phyloP scores from a whole-genome alignment of 352 stramenopile genomes.

The Pythium utonaiense region DNA sequence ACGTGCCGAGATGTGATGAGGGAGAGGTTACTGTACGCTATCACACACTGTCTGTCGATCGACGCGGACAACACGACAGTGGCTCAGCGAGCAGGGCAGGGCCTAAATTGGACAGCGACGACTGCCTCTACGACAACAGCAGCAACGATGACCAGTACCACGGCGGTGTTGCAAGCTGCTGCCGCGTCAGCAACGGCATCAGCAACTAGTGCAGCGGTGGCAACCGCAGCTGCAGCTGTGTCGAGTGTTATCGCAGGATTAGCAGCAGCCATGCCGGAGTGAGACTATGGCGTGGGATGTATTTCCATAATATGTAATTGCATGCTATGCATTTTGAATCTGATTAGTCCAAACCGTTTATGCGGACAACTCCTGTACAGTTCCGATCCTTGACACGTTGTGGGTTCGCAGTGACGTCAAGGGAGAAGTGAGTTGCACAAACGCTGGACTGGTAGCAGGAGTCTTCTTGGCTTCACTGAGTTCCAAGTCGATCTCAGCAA shows the following conservation, averaged over 20 bases:
- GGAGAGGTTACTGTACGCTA: slow-evolving; percentile 85
- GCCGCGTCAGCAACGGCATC: slow-evolving; percentile 15
- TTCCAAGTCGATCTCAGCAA: background rate
- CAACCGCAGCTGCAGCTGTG: slow-evolving; percentile 42
- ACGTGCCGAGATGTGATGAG: slow-evolving; percentile 70
- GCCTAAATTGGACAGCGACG: slow-evolving; percentile 76
- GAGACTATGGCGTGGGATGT: no score
- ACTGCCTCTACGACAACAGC: slow-evolving; percentile 29
- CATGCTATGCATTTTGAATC: background rate
- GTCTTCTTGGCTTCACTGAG: background rate
- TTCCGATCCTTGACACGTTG: background rate
- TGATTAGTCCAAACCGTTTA: no score
- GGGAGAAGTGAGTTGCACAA: background rate
- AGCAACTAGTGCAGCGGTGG: slow-evolving; percentile 20
- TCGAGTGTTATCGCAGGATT: slow-evolving; percentile 66
- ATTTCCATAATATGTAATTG: background rate
- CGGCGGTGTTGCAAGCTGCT: slow-evolving; percentile 20
- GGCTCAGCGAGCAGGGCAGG: slow-evolving; percentile 81
- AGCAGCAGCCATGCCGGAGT: slow-evolving; percentile 24
- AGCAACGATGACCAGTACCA: slow-evolving; percentile 24
- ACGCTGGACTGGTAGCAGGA: background rate
- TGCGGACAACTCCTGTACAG: no score
- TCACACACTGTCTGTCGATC: slow-evolving; percentile 86
- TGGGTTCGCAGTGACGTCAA: background rate
- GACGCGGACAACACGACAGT: slow-evolving; percentile 88